A percentile compares a stretch with the other conserved stretches of the same genome.
phyloP scores from a whole-genome alignment of 148 eudicot genomes.

The Beta vulgaris region DNA sequence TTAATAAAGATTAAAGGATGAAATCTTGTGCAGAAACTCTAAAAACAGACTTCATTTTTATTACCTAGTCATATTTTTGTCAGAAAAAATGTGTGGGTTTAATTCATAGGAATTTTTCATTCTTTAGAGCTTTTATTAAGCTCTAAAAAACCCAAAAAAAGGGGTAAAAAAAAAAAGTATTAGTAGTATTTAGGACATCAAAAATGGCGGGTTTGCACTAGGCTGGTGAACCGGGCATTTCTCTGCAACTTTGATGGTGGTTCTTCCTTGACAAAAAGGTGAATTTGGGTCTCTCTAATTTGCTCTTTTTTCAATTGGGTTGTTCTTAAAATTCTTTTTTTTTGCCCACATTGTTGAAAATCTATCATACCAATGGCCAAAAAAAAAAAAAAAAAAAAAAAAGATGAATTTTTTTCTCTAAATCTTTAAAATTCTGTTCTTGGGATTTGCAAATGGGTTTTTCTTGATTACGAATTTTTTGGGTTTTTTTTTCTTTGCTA shows the following conservation, averaged over 20 bases:
- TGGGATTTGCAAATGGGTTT: conserved; percentile 1
- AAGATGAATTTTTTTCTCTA: background rate
- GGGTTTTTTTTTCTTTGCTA: background rate
- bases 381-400: background rate
- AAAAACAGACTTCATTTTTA: conserved; percentile 9
- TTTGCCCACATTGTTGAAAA: background rate
- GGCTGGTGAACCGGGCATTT: conserved; percentile 19
- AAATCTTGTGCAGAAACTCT: conserved; percentile 12
- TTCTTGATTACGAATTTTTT: background rate
- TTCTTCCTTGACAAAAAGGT: conserved; percentile 26
- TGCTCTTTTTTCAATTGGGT: conserved; percentile 13
- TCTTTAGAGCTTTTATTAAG: conserved; percentile 15
- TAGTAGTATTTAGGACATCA: background rate
- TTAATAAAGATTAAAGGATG: conserved; percentile 17
- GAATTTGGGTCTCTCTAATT: conserved; percentile 8
- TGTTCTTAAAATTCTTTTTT: conserved; percentile 8
- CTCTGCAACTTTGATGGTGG: conserved; percentile 33
- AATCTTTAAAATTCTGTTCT: background rate
- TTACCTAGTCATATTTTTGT: background rate
- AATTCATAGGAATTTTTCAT: conserved; percentile 19
- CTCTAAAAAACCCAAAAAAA: background rate
- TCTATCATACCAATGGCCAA: background rate
- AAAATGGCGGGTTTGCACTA: conserved; percentile 36
- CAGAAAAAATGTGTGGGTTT: conserved; percentile 32
- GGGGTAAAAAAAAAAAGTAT: background rate